A percentile compares a stretch with the other conserved stretches of the same genome.
phyloP scores from a whole-genome alignment of 108 stramenopile species.

The Cyclotella choctawhatcheeana region DNA sequence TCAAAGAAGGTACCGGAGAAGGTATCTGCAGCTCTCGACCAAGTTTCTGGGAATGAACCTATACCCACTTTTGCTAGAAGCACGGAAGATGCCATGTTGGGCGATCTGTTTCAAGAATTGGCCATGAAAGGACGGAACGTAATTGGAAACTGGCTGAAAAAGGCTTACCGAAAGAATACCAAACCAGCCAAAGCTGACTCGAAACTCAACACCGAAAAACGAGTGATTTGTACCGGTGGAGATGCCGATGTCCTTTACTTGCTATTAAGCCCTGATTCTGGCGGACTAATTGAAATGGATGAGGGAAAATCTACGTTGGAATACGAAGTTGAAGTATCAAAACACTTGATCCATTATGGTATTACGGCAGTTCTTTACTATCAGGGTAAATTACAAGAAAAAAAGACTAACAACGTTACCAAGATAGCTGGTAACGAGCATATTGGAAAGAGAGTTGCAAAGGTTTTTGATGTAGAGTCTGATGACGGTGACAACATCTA shows the following conservation, averaged over 20 bases:
- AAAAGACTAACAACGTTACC: conserved; percentile 27
- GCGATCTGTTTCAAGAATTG: conserved; percentile 56
- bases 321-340: conserved; percentile 35
- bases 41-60: conserved; percentile 37
- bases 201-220: conserved; percentile 28
- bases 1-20: conserved; percentile 28
- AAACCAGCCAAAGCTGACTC: conserved; percentile 12
- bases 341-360: conserved; percentile 65
- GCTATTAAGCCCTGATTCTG: conserved; percentile 37
- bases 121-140: conserved; percentile 55
- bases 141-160: conserved; percentile 45
- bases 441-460: conserved; percentile 65
- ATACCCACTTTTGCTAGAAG: conserved; percentile 53
- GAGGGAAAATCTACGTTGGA: conserved; percentile 3
- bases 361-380: conserved; percentile 35
- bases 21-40: conserved; percentile 21
- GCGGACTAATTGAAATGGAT: conserved; percentile 35
- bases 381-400: conserved; percentile 18
- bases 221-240: conserved; percentile 65
- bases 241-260: conserved; percentile 58
- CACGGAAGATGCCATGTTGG: conserved; percentile 70
- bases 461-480: conserved; percentile 49
- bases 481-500: conserved; percentile 58
- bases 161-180: conserved; percentile 30
- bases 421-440: conserved; percentile 12